Percentiles rank a stretch among this genome's conserved stretches.
These are phyloP conservation scores for Dentipellis fragilis DNA, from an alignment of 768 basidiomycete species.

Conservation along the genomic window DNA sequence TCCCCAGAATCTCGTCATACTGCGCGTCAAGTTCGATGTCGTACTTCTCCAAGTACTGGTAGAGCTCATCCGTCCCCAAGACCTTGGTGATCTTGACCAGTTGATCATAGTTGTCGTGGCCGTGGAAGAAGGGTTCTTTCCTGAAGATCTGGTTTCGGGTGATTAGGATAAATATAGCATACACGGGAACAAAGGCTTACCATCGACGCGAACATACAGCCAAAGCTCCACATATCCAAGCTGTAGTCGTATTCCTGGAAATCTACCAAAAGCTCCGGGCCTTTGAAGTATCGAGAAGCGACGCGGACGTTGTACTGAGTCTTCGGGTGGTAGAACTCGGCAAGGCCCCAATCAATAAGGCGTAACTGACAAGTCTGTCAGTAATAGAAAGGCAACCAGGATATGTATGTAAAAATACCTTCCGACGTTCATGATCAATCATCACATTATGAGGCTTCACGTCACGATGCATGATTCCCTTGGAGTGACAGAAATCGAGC, in stretches of 20 bases:
- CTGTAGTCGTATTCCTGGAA: constrained; percentile 99
- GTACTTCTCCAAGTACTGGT: constrained; percentile 89
- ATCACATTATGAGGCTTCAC: constrained; percentile 99
- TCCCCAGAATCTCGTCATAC: constrained; percentile 89
- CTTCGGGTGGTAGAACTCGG: constrained; percentile 96
- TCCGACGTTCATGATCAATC: constrained; percentile 96
- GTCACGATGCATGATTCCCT: constrained; percentile 98
- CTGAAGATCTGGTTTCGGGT: constrained; percentile 72
- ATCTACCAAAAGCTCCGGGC: constrained; percentile 91
- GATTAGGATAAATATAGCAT: background rate
- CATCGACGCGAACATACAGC: constrained; percentile 99
- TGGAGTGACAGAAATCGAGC: constrained; percentile 95
- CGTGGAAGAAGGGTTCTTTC: constrained; percentile 99
- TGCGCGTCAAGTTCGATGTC: constrained; percentile 93
- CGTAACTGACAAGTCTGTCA: constrained; percentile 50
- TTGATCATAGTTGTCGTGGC: constrained; percentile 98
- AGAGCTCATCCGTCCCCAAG: constrained; percentile 91
- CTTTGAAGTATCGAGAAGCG: constrained; percentile 96
- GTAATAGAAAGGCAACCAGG: background rate
- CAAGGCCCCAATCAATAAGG: constrained; percentile 97
- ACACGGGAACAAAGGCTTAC: constrained; percentile 29
- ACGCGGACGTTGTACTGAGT: constrained; percentile 98
- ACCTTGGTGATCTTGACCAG: constrained; percentile 98
- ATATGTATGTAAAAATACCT: constrained; percentile 35
- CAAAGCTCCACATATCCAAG: constrained; percentile 97